A percentile compares a stretch with the other conserved stretches of the same genome.
These are phyloP conservation scores for Conringia planisiliqua DNA, from an alignment of 345 rosid species.

Conservation along the genomic window DNA sequence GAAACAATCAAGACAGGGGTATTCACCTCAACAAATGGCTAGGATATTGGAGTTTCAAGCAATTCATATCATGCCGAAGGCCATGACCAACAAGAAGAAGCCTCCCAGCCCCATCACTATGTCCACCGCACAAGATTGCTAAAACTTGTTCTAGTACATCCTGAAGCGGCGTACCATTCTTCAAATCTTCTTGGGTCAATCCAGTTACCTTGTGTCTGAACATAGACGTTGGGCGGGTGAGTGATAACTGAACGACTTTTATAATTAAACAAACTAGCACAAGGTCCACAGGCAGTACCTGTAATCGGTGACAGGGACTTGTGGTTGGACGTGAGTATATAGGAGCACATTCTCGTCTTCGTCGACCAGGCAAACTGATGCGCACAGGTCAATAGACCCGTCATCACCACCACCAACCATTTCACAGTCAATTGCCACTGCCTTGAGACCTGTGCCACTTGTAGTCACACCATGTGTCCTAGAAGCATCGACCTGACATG, in stretches of 20 bases:
- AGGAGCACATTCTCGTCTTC: constrained; percentile 63
- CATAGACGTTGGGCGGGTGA: background rate
- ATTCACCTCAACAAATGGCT: constrained; percentile 56
- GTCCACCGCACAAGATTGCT: constrained; percentile 51
- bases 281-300: constrained; percentile 25
- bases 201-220: constrained; percentile 66
- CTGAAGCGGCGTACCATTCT: constrained; percentile 51
- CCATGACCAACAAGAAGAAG: constrained; percentile 77
- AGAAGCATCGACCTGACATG: constrained; percentile 21
- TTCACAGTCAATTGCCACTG: constrained; percentile 68
- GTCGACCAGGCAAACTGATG: constrained; percentile 64
- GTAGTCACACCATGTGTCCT: constrained; percentile 2
- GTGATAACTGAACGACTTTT: background rate
- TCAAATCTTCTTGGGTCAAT: constrained; percentile 60
- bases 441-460: constrained; percentile 33
- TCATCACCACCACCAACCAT: constrained; percentile 76
- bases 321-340: constrained; percentile 57
- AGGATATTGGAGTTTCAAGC: constrained; percentile 64
- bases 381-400: constrained; percentile 56
- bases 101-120: constrained; percentile 52
- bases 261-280: background rate
- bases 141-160: constrained; percentile 44
- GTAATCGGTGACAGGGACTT: constrained; percentile 51
- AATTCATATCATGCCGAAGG: constrained; percentile 55
- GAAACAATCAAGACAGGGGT: background rate